Evolutionary conservation across 768 basidiomycete genomes (phyloP).

Genomic region (Mycena vitilis): DNA sequence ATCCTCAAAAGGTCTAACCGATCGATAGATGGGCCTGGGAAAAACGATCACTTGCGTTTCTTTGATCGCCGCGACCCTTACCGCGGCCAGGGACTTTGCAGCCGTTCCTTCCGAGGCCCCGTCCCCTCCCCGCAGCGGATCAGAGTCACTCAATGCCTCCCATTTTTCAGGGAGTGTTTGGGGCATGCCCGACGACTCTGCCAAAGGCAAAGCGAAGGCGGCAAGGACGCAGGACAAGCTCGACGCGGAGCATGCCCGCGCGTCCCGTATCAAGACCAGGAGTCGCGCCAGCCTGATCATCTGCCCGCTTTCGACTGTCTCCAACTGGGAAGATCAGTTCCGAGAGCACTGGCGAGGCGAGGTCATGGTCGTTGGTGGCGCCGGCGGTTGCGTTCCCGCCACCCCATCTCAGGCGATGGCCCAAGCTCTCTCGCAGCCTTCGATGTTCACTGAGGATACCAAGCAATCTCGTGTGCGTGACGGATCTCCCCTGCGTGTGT

Average conservation of each 20-base stretch:
- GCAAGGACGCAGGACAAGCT: conserved; percentile 75
- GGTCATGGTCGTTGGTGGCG: conserved; percentile 86
- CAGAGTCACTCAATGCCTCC: conserved; percentile 51
- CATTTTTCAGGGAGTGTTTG: conserved; percentile 87
- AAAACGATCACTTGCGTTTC: conserved; percentile 98
- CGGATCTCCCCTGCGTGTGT: conserved; percentile 78
- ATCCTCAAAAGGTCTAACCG: conserved; percentile 24
- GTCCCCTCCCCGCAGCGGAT: conserved; percentile 46
- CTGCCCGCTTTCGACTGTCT: conserved; percentile 95
- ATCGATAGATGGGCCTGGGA: conserved; percentile 91
- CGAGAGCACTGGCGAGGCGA: conserved; percentile 96
- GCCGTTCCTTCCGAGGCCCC: conserved; percentile 62
- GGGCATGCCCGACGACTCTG: conserved; percentile 77
- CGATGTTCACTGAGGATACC: conserved; percentile 45
- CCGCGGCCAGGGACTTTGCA: conserved; percentile 75
- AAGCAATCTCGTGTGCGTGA: conserved; percentile 53
- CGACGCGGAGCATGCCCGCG: conserved; percentile 76
- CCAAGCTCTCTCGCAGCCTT: conserved; percentile 49
- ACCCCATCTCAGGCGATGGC: conserved; percentile 50
- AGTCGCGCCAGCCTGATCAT: conserved; percentile 95
- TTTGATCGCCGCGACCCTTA: conserved; percentile 88
- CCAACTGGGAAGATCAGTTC: conserved; percentile 99
- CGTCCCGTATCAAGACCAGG: conserved; percentile 81
- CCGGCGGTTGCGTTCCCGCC: conserved; percentile 58
- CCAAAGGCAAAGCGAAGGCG: conserved; percentile 75